Evolutionary conservation across 2,329 filamentous ascomycete species (phyloP).

Genomic region (Paracamarosporium sp.): DNA sequence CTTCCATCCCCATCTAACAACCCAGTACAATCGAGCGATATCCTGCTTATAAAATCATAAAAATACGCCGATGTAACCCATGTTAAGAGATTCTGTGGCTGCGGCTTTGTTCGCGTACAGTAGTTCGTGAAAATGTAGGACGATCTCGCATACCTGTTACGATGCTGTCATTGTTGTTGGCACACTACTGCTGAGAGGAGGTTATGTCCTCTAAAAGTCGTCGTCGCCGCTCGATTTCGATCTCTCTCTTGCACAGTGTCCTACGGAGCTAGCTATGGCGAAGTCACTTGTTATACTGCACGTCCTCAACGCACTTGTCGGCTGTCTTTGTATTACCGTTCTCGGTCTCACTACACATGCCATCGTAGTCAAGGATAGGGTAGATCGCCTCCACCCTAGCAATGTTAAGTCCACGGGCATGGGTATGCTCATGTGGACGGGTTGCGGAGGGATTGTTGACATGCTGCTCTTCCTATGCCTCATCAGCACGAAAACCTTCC

Average conservation of each 20-base stretch:
- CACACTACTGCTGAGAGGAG: neutral
- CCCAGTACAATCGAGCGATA: neutral
- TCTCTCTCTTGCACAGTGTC: neutral
- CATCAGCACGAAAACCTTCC: neutral
- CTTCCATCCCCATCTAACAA: neutral
- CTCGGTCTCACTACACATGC: constrained; percentile 3
- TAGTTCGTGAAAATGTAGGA: neutral
- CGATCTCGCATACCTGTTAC: neutral
- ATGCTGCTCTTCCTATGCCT: constrained; percentile 12
- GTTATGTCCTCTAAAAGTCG: neutral
- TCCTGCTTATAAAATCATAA: too few species aligned
- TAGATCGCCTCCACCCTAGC: neutral
- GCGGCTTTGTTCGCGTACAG: neutral
- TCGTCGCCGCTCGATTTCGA: neutral
- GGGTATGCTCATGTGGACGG: constrained; percentile 22
- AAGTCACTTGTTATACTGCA: neutral
- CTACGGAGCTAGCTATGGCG: neutral
- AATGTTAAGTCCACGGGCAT: constrained; percentile 4
- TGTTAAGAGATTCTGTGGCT: neutral
- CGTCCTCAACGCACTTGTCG: constrained; percentile 10
- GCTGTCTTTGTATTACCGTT: constrained; percentile 9
- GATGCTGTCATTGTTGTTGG: neutral
- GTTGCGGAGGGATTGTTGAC: constrained; percentile 18
- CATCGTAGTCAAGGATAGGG: constrained; percentile 3
- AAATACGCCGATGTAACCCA: neutral